Evolutionary conservation across 305 asterid genomes (phyloP), one percentile per base, ranked within the genome.

Genomic region (Withania somnifera): DNA sequence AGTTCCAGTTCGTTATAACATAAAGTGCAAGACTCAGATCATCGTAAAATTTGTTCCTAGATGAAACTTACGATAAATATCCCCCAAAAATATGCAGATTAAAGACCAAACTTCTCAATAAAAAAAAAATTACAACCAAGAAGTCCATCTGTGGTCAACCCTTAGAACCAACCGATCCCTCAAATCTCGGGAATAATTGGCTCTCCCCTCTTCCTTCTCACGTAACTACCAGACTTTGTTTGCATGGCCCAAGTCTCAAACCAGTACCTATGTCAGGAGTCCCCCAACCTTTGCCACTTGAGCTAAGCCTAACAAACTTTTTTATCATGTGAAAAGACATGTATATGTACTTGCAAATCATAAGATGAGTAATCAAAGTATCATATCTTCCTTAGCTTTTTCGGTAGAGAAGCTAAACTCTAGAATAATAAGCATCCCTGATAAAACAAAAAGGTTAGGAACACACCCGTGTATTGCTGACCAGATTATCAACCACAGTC

Each of bases 391-490:
- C 24, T 45, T 24, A n/a, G n/a, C n/a, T 13, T 45, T 71, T 71
- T 71, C 24, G 38, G 13, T 22, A 3, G 45, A 45, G 56, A 45
- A 71, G 78, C 15, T 60, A 26, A 14, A 17, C 47, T 14, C 19
- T n/a, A 82, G 71, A 79, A 34, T 77, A 3, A 82, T 15, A 71
- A 45, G 83, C 68, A 26, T 81, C 61, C 77, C 17, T 77, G 73
- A 88, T 64, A 82, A 63, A 60, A 42, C 17, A 32, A 84, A 51
- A 54, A 68, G 81, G 78, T 80, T 7, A 83, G 82, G 51, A 85
- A 87, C 94, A 58, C 83, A 95, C 99, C 96, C 98, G 91, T 82
- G 98, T 94, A 87, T 95, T 95, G 85, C 93, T 88, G 82, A 95
- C 95, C 11, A 95, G 97, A 81, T 88, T 95, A 1, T 94, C 98